Evolutionary conservation across 768 basidiomycete species (phyloP), one percentile per base, ranked within the genome.

Genomic region (Paxillus rubicundulus): DNA sequence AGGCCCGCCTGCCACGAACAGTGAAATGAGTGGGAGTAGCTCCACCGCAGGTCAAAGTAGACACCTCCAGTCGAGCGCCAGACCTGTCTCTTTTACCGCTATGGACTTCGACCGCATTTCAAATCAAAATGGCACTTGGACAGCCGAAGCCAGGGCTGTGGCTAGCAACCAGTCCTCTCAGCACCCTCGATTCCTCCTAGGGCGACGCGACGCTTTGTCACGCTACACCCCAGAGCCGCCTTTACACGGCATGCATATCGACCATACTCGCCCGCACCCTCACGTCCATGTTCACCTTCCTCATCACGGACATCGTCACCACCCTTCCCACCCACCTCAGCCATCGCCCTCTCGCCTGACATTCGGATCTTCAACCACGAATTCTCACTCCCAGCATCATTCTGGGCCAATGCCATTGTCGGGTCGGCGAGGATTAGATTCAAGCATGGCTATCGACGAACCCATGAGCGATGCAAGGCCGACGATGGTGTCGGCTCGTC

Each of bases 401-500:
- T 45, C 52, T 24, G 55, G 59, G 39, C 61, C 61, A 37, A 13
- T 49, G 20, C 32, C 63, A 41, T 24, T 47, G 18, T 30, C 47
- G 49, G 56, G 54, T 8, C 58, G 57, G 28, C 65, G 57, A 37
- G 65, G 54, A 9, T 56, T 57, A 1, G 52, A 57, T 50, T 49
- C 61, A 42, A 64, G 52, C 42, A 46, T 37, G 42, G 21, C 7
- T 27, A 10, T 39, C 16, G 43, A 17, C 20, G 33, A 36, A 18
- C 27, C 17, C 24, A 21, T 17, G 5, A 1, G 12, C 24, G 37
- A 17, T 8, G 37, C n/a, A n/a, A 38, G 37, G 37, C 17, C 33
- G 43, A 12, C n/a, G 16, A 36, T 18, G 49, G 34, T 9, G 5
- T 30, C 12, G 20, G 17, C 41, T 20, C 14, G 40, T 28, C 24